Conservation (phyloP, 2,329 filamentous ascomycete species). For the Cryphonectria carpinicola region DNA sequence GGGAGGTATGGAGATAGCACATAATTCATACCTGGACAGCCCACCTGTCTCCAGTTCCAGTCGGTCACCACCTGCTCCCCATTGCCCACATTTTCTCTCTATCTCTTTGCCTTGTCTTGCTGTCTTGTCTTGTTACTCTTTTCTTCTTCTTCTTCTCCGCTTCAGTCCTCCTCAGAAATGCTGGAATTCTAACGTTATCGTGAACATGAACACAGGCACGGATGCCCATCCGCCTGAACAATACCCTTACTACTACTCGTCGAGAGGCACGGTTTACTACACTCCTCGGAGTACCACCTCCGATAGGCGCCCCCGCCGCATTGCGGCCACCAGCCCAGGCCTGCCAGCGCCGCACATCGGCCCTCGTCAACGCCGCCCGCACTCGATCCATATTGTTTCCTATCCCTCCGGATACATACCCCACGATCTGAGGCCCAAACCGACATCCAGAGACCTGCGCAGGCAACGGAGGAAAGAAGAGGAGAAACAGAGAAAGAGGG, state of each 20-base stretch:
- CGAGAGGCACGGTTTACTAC: constrained; percentile 31
- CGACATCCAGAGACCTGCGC: constrained; percentile 37
- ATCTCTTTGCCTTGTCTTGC: not conserved
- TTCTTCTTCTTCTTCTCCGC: not conserved
- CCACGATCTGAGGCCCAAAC: constrained; percentile 42
- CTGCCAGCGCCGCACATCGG: constrained; percentile 50
- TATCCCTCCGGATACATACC: constrained; percentile 49
- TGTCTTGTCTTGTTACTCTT: not conserved
- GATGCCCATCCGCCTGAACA: constrained; percentile 21
- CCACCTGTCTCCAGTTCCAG: constrained; percentile 16
- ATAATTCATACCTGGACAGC: constrained; percentile 12
- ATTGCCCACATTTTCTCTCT: not conserved
- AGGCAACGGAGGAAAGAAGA: constrained; percentile 51
- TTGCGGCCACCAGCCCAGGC: constrained; percentile 30
- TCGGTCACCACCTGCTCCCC: constrained; percentile 18
- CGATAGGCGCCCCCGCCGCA: constrained; percentile 32
- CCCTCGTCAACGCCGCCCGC: constrained; percentile 54
- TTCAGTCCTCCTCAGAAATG: constrained; percentile 11
- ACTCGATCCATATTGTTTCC: constrained; percentile 59
- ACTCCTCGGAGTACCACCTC: constrained; percentile 26
- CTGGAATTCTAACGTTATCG: not conserved
- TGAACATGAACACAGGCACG: constrained; percentile 21
- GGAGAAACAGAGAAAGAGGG: constrained; percentile 45
- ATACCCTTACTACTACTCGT: constrained; percentile 26
- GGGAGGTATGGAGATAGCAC: constrained; percentile 16